phyloP scores from a whole-genome alignment of 73 alveolate genomes.

The Tetrahymena malaccensis region DNA sequence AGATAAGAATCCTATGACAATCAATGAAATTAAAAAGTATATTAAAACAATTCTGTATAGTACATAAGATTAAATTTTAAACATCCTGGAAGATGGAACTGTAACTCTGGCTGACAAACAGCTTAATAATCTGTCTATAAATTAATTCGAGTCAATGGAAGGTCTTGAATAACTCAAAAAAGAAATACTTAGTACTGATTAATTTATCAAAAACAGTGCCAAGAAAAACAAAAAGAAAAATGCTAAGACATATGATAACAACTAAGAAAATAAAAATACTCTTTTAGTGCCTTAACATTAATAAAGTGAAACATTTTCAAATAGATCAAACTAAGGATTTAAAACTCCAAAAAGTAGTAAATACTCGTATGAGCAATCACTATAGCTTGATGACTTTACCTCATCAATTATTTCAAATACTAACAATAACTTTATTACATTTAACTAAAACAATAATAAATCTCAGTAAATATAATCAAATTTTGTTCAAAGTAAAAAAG shows the following conservation, averaged over 20 bases:
- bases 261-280: neutral
- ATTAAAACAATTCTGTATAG: neutral
- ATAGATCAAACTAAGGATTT: neutral
- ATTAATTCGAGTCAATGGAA: neutral
- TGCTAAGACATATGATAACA: neutral
- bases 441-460: neutral
- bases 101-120: neutral
- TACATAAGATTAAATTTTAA: neutral
- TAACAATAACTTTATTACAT: neutral
- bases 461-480: neutral
- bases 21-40: neutral
- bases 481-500: neutral
- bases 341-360: neutral
- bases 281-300: neutral
- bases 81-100: neutral
- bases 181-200: neutral
- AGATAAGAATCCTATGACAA: neutral
- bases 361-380: neutral
- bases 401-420: neutral
- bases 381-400: neutral
- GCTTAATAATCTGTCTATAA: neutral
- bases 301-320: neutral
- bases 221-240: neutral
- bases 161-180: neutral
- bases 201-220: neutral